Evolutionary conservation across 163 green algal genomes (phyloP).

Genomic region (Chloromonas sp.): DNA sequence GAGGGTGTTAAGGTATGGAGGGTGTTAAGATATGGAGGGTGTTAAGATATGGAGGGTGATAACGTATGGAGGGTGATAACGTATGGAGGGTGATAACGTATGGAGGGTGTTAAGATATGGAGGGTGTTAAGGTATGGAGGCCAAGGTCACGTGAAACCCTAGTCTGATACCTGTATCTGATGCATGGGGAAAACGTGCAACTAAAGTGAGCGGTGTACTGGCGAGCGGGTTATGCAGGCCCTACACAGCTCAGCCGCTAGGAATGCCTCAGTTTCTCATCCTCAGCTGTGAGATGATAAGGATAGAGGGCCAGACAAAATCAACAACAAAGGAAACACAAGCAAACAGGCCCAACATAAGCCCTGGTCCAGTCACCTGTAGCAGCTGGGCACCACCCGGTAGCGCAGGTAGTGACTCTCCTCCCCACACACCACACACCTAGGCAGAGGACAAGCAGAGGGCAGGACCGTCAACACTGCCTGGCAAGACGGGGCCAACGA

Average conservation of each 20-base stretch:
- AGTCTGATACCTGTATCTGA: too few relatives aligned
- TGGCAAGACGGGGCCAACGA: not conserved
- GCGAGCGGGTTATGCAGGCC: too few relatives aligned
- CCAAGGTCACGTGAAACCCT: too few relatives aligned
- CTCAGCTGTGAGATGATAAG: too few relatives aligned
- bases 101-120: not conserved
- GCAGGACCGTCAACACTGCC: not conserved
- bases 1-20: not conserved
- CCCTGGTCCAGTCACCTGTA: constrained; percentile 41
- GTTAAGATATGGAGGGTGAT: not conserved
- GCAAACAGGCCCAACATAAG: too few relatives aligned
- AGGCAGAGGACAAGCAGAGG: constrained; percentile 14
- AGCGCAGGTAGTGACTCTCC: constrained; percentile 59
- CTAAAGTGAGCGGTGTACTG: too few relatives aligned
- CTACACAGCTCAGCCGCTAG: too few relatives aligned
- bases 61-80: not conserved
- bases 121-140: not conserved
- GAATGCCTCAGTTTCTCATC: too few relatives aligned
- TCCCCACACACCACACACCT: constrained; percentile 63
- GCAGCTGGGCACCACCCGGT: constrained; percentile 57
- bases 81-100: not conserved
- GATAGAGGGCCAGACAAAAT: too few relatives aligned
- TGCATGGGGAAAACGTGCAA: too few relatives aligned
- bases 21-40: not conserved
- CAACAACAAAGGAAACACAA: too few relatives aligned